These are phyloP conservation scores for Castanospermum australe DNA, from an alignment of 306 rosid genomes.

Conservation along the genomic window DNA sequence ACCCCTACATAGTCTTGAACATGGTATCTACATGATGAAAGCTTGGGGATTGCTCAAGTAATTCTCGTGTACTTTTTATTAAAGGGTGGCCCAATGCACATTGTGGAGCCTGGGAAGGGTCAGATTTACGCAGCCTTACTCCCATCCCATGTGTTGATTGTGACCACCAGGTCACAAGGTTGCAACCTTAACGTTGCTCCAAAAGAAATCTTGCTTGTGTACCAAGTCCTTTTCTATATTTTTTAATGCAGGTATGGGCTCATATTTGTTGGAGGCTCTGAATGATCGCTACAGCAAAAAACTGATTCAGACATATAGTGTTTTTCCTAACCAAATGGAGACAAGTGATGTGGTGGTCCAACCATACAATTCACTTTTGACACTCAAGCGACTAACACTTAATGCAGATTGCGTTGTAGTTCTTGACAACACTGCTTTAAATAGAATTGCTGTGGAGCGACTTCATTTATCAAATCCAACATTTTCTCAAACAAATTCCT, in stretches of 20 bases:
- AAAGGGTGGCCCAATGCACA: too few species aligned
- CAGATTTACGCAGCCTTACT: too few species aligned
- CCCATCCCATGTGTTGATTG: too few species aligned
- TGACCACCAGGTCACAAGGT: too few species aligned
- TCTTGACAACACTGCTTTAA: constrained; percentile 96
- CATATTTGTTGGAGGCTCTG: constrained; percentile 90
- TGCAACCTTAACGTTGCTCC: too few species aligned
- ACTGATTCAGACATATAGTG: constrained; percentile 96
- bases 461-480: constrained; percentile 96
- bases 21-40: constrained; percentile 1
- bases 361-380: constrained; percentile 96
- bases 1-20: neutral
- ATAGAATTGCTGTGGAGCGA: constrained; percentile 96
- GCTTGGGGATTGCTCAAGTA: constrained; percentile 10
- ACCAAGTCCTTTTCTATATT: neutral
- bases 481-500: constrained; percentile 93
- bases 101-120: too few species aligned
- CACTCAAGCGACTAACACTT: constrained; percentile 88
- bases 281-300: constrained; percentile 99
- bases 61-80: too few species aligned
- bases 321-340: constrained; percentile 99
- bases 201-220: neutral
- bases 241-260: constrained; percentile 80
- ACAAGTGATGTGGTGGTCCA: constrained; percentile 99
- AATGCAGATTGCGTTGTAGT: constrained; percentile 99